These are phyloP conservation scores for Paraphaeosphaeria minitans DNA, from an alignment of 2,329 filamentous ascomycete genomes.

Conservation along the genomic window DNA sequence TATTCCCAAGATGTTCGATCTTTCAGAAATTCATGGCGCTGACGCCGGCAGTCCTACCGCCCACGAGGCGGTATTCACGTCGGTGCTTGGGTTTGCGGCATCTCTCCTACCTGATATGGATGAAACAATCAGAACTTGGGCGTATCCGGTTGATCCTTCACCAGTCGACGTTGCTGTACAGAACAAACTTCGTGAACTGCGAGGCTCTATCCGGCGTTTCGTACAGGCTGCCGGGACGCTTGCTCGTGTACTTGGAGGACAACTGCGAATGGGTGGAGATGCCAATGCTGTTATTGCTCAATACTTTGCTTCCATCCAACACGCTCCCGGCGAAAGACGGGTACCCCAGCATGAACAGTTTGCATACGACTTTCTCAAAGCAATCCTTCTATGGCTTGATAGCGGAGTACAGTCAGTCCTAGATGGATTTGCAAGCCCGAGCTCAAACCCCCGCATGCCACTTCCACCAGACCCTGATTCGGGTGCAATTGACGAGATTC, in stretches of 20 bases:
- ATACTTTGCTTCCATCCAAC: slow-evolving; percentile 56
- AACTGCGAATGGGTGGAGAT: slow-evolving; percentile 52
- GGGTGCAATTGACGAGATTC: slow-evolving; percentile 59
- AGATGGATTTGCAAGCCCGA: slow-evolving; percentile 60
- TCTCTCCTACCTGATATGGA: slow-evolving; percentile 61
- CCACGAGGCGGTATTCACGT: slow-evolving; percentile 51
- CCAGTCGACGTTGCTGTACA: slow-evolving; percentile 60
- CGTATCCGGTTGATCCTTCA: slow-evolving; percentile 63
- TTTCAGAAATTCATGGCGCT: slow-evolving; percentile 37
- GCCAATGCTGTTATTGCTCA: slow-evolving; percentile 43
- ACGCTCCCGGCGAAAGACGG: slow-evolving; percentile 47
- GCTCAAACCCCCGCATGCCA: slow-evolving; percentile 55
- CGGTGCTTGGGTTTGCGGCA: slow-evolving; percentile 46
- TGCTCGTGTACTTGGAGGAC: slow-evolving; percentile 61
- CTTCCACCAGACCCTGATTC: slow-evolving; percentile 57
- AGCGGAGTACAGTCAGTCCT: slow-evolving; percentile 62
- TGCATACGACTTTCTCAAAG: slow-evolving; percentile 68
- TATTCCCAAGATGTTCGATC: slow-evolving; percentile 60
- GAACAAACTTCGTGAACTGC: slow-evolving; percentile 60
- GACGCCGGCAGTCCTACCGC: slow-evolving; percentile 32
- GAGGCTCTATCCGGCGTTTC: slow-evolving; percentile 63
- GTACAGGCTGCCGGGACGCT: slow-evolving; percentile 66
- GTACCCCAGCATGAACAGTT: slow-evolving; percentile 56
- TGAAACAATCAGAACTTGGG: slow-evolving; percentile 60
- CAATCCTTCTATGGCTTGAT: slow-evolving; percentile 66